Base-by-base conservation (phyloP, 1,139 yeast species). In the Komagataea norvegica region DNA sequence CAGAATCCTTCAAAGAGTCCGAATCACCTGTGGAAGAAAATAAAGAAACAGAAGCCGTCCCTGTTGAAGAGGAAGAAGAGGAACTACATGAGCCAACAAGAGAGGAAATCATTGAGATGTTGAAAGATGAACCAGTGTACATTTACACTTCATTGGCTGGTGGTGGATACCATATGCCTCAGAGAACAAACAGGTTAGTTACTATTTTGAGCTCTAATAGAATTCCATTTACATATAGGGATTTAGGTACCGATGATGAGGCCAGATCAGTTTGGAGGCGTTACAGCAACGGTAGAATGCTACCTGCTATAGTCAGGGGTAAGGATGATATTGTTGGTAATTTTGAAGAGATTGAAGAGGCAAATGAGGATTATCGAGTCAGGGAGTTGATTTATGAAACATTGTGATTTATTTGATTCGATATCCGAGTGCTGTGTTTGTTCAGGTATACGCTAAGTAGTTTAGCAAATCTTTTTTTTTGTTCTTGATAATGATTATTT, bases 261-360 rank as follows among this genome's bases (percentile, higher is more conserved):
- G 96, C 96, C 14, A 79, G 85, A 57, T 75, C 79, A 50, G 72
- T 86, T 24, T 89, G 97, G 96, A 80, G 79, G 55, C 73, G 93
- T 57, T 74, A 79, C 47, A 72, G 87, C 14, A 69, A 70, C 32
- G 95, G 95, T 6, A 78, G 83, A 52, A 64, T 75, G 2, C 72
- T 88, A 40, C 98, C 98, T 3, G 97, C 93, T n/a, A 74, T 91
- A 17, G 88, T 89, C 20, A 73, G 96, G 54, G 96, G 94, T n/a
- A 68, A 68, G 29, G 87, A 80, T 49, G 95, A 87, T 50, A 75
- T 80, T 45, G 81, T 89, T 48, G 96, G 95, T 6, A 78, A 81
- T 56, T 82, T 82, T 82, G 74, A 79, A 56, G 86, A 76, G 50
- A 70, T 80, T 48, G 91, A 84, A 41, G 95, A 87, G 37, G 87